Conservation (phyloP, 2,329 filamentous ascomycete species). For the Didymella lethalis region DNA sequence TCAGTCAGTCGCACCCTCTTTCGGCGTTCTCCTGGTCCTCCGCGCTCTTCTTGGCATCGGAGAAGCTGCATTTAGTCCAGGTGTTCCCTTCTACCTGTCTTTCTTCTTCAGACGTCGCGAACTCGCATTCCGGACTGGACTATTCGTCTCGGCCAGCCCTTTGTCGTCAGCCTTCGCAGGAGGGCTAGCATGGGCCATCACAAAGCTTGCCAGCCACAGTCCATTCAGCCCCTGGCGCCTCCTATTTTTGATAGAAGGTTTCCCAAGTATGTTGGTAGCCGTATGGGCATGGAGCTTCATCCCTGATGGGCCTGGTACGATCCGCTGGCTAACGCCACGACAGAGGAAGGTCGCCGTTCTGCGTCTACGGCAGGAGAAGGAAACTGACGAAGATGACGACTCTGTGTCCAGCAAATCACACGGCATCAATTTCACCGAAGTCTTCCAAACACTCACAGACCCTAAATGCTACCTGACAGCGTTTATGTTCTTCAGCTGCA, state of each 20-base stretch:
- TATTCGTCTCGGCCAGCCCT: conserved; percentile 80
- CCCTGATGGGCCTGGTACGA: conserved; percentile 72
- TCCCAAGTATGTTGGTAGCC: conserved; percentile 79
- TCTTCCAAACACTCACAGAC: conserved; percentile 67
- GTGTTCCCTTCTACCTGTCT: conserved; percentile 70
- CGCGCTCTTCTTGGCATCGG: conserved; percentile 62
- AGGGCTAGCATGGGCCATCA: conserved; percentile 79
- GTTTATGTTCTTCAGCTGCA: conserved; percentile 84
- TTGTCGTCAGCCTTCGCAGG: conserved; percentile 74
- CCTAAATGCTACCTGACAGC: conserved; percentile 78
- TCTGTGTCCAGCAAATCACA: conserved; percentile 23
- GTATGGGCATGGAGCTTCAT: conserved; percentile 77
- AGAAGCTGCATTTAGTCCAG: conserved; percentile 69
- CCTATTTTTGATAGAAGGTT: conserved; percentile 83
- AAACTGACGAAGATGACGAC: conserved; percentile 40
- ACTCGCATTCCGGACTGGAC: conserved; percentile 81
- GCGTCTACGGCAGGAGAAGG: conserved; percentile 66
- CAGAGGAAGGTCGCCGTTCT: conserved; percentile 71
- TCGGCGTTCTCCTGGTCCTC: conserved; percentile 68
- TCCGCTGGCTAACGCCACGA: conserved; percentile 53
- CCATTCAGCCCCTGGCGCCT: conserved; percentile 86
- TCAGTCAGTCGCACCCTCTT: conserved; percentile 61
- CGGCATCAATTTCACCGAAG: conserved; percentile 63
- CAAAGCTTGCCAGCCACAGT: conserved; percentile 68
- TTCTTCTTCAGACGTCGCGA: conserved; percentile 73